Conservation (phyloP, 148 eudicot species). For the Gaultheria prostrata region DNA sequence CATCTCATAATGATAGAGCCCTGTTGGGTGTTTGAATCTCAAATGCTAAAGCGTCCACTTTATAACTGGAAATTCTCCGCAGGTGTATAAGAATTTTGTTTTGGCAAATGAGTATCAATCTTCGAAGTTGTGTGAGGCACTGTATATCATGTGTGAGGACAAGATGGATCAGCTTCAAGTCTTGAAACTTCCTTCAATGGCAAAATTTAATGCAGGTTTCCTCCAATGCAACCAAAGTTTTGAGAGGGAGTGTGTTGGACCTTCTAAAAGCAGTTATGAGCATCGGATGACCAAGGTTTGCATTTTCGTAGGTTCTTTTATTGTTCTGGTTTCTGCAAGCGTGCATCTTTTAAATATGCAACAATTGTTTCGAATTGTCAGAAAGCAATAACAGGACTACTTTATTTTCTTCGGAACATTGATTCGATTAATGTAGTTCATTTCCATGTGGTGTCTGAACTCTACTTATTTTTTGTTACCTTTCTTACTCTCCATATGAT, state of each 20-base stretch:
- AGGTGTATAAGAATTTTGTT: constrained; percentile 68
- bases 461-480: background rate
- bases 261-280: constrained; percentile 81
- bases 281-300: constrained; percentile 80
- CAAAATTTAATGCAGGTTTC: constrained; percentile 91
- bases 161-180: constrained; percentile 95
- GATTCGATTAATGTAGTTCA: background rate
- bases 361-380: too few species aligned
- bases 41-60: background rate
- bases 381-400: too few species aligned
- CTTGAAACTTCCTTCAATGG: constrained; percentile 95
- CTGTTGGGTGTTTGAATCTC: background rate
- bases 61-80: constrained; percentile 18
- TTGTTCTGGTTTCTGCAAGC: background rate
- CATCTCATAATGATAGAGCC: background rate
- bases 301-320: background rate
- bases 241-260: constrained; percentile 78
- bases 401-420: too few species aligned
- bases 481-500: background rate
- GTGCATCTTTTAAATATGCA: background rate
- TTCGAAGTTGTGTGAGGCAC: constrained; percentile 79
- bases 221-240: constrained; percentile 86
- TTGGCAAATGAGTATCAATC: constrained; percentile 85
- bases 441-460: background rate
- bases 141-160: constrained; percentile 82